Conservation (phyloP, 2,329 filamentous ascomycete genomes). For the Coniochaeta ligniaria region DNA sequence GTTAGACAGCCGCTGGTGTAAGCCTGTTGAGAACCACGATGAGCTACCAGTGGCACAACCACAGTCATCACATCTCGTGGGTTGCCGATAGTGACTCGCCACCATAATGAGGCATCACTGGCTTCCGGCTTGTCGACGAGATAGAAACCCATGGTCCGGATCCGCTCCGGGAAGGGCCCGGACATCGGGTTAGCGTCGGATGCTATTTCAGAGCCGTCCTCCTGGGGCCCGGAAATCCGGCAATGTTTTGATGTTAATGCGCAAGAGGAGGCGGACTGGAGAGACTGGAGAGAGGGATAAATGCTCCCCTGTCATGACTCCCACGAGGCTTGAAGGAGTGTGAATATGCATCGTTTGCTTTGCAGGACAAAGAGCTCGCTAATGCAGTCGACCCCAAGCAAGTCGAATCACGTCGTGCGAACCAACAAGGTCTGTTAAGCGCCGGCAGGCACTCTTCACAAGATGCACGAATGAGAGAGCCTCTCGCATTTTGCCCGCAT, state of each 20-base stretch:
- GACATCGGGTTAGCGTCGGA: background rate
- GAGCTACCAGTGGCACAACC: background rate
- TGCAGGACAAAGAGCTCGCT: background rate
- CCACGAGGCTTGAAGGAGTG: background rate
- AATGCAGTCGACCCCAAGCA: background rate
- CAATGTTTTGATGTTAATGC: background rate
- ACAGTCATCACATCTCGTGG: background rate
- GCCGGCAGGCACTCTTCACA: conserved; percentile 9
- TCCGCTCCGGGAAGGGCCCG: background rate
- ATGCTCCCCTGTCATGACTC: background rate
- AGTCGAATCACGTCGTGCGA: background rate
- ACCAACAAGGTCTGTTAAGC: conserved; percentile 10
- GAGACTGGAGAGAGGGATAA: background rate
- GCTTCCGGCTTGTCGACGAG: background rate
- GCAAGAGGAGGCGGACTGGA: background rate
- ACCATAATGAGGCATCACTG: background rate
- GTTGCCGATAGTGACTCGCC: background rate
- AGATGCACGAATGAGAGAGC: conserved; percentile 1
- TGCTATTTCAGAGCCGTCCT: background rate
- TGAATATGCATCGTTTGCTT: background rate
- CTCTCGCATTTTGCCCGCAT: background rate
- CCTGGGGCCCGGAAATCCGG: background rate
- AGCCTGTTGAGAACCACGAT: background rate
- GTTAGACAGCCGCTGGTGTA: background rate
- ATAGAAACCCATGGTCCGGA: background rate